phyloP scores from a whole-genome alignment of 805 yeast species.

The Kuraishia hungarica region DNA sequence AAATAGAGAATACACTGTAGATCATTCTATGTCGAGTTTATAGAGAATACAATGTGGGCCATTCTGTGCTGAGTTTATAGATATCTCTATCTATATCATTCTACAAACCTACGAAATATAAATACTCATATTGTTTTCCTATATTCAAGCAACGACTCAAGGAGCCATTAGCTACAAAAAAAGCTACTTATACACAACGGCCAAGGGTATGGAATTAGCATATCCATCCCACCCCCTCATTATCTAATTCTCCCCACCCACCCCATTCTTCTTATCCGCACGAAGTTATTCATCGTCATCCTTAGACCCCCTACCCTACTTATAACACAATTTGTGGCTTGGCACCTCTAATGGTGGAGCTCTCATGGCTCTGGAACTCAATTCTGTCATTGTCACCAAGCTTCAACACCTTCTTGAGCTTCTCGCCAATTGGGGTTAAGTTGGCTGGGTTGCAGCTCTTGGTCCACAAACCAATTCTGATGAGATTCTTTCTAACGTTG shows the following conservation, averaged over 20 bases:
- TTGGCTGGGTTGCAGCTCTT: constrained; percentile 59
- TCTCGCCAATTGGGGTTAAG: constrained; percentile 70
- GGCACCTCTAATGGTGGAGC: constrained; percentile 12
- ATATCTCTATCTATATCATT: no score
- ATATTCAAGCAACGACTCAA: background rate
- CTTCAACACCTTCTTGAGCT: constrained; percentile 78
- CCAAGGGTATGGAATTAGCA: background rate
- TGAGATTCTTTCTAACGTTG: constrained; percentile 74
- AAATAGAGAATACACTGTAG: no score
- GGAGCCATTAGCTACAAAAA: background rate
- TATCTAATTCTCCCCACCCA: background rate
- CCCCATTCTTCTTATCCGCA: no score
- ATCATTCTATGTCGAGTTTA: no score
- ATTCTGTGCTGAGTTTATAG: no score
- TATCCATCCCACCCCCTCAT: background rate
- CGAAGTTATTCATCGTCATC: no score
- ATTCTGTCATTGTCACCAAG: constrained; percentile 66
- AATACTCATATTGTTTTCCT: background rate
- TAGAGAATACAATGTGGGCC: no score
- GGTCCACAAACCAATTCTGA: constrained; percentile 91
- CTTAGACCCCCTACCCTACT: background rate
- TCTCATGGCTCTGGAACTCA: constrained; percentile 72
- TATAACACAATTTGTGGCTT: background rate
- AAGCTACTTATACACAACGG: background rate
- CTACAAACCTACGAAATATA: no score